Evolutionary conservation across 306 rosid genomes (phyloP), one percentile per base, ranked within the genome.

Genomic region (Nissolia schottii): DNA sequence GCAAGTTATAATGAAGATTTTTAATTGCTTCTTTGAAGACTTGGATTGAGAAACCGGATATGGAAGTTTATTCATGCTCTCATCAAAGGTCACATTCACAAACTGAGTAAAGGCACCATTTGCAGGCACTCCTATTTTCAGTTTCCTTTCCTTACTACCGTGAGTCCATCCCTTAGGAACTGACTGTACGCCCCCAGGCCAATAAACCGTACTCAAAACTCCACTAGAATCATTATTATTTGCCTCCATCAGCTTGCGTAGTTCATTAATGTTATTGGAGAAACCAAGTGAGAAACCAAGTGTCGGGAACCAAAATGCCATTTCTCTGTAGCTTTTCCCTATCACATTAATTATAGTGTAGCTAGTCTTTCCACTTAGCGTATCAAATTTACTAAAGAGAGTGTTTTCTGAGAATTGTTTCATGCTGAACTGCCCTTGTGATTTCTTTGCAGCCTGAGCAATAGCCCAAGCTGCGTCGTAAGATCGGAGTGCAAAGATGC

Each of bases 41-140:
- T 49, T 71, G 37, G 27, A 91, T 85, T 24, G 92, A 85, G 64
- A 81, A 88, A 15, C 92, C 97, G 0, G 80, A 62, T 63, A 80
- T 6, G 3, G 1, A 16, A 54, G 85, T 56, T 22, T 50, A 5
- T 85, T 86, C 54, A 2, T 43, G 10, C 35, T 59, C 7, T 40
- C 49, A 23, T 74, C 67, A 57, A 74, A 73, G 2, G 54, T 72
- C 10, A 83, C 87, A 29, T 49, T 73, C 81, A 91, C 95, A 71
- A 87, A 88, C 25, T 91, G 83, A 2, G 45, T 40, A 31, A 83
- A 88, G 1, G 81, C 83, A 20, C 63, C 82, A 4, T 28, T 53
- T 0, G 88, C 78, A 7, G 89, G 97, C 56, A 90, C 78, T 34
- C 76, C 86, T 49, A 88, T 79, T 74, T 5, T 77, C 70, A 85